These are phyloP conservation scores for Globisporangium megalacanthum DNA, from an alignment of 352 stramenopile genomes.

Conservation along the genomic window DNA sequence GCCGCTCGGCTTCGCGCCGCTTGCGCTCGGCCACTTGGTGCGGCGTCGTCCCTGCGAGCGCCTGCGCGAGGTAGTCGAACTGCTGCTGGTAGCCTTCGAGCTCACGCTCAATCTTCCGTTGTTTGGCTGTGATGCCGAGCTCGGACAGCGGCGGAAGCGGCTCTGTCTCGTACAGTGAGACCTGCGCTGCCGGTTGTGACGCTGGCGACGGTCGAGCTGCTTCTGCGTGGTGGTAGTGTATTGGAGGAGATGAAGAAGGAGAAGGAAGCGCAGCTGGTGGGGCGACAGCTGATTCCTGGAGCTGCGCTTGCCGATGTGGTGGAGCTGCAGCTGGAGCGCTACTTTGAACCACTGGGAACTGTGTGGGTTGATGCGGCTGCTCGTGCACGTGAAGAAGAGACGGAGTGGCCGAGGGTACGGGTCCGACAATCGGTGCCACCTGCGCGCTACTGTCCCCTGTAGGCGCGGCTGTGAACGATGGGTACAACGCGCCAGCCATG, in stretches of 20 bases:
- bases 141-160: conserved; percentile 12
- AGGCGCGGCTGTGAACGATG: conserved; percentile 17
- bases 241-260: not conserved
- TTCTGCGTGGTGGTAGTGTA: not conserved
- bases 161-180: not conserved
- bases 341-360: not conserved
- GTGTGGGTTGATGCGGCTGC: not conserved
- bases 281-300: not conserved
- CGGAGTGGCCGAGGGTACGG: not conserved
- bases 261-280: too few species aligned
- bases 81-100: conserved; percentile 36
- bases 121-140: conserved; percentile 28
- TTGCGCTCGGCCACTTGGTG: conserved; percentile 57
- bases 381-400: not conserved
- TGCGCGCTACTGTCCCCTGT: not conserved
- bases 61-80: conserved; percentile 56
- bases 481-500: conserved; percentile 14
- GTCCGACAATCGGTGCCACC: not conserved
- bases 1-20: conserved; percentile 38
- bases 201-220: not conserved
- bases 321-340: not conserved
- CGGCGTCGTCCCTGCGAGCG: conserved; percentile 51
- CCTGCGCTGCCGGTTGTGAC: not conserved
- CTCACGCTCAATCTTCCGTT: conserved; percentile 31
- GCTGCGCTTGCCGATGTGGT: not conserved